Percentiles rank a stretch among this genome's conserved stretches.
Conservation (phyloP, 768 basidiomycete species). For the Cantharellus cinnabarinus region DNA sequence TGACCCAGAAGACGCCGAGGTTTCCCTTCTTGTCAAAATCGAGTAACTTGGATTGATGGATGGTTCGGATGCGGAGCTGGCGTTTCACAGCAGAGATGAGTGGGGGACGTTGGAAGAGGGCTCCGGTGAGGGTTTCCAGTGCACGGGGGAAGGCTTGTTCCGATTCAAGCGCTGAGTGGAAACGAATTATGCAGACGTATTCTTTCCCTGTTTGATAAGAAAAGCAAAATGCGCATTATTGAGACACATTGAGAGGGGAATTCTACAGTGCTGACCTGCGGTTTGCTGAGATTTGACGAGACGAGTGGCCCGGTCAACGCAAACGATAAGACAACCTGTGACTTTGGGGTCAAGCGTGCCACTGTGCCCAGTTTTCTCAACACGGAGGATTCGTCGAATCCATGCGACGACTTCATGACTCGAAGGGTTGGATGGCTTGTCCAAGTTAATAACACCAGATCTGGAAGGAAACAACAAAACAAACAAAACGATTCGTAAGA, state of each 20-base stretch:
- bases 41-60: constrained; percentile 85
- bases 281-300: constrained; percentile 98
- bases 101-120: constrained; percentile 95
- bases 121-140: constrained; percentile 90
- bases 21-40: constrained; percentile 97
- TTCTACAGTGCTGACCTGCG: constrained; percentile 37
- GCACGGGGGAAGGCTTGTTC: constrained; percentile 79
- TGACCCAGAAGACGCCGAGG: constrained; percentile 94
- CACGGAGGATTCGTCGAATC: constrained; percentile 88
- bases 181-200: constrained; percentile 88
- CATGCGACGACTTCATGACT: constrained; percentile 99
- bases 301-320: constrained; percentile 94
- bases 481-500: neutral
- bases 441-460: constrained; percentile 96
- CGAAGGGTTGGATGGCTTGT: constrained; percentile 98
- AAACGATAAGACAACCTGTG: constrained; percentile 95
- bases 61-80: constrained; percentile 90
- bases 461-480: constrained; percentile 21
- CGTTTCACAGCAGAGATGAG: constrained; percentile 98
- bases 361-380: constrained; percentile 97
- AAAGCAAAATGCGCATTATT: neutral
- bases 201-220: constrained; percentile 46
- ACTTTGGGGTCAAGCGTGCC: constrained; percentile 98
- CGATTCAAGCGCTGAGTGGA: constrained; percentile 65
- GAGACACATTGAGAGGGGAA: neutral